phyloP scores from a whole-genome alignment of 345 rosid species.

The Brassica rapa region DNA sequence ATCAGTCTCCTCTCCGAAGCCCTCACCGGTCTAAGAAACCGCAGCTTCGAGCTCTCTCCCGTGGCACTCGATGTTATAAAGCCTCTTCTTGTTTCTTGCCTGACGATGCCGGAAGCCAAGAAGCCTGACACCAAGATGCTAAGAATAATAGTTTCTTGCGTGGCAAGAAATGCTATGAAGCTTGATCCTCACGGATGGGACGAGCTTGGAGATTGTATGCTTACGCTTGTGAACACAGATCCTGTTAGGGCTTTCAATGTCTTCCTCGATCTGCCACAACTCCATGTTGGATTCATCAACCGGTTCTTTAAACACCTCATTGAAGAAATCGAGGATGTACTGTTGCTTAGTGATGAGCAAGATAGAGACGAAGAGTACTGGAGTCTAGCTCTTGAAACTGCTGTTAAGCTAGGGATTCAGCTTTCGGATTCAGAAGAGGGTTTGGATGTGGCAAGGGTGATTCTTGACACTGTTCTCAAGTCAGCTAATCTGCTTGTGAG shows the following conservation, averaged over 20 bases:
- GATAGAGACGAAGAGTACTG: background rate
- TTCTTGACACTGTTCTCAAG: background rate
- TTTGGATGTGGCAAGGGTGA: background rate
- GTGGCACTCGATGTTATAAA: background rate
- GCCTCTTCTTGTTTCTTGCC: background rate
- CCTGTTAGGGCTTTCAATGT: background rate
- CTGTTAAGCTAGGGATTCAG: background rate
- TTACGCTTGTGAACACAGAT: background rate
- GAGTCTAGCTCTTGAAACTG: conserved; percentile 3
- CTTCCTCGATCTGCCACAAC: background rate
- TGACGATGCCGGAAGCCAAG: background rate
- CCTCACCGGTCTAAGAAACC: background rate
- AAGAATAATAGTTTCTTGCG: background rate
- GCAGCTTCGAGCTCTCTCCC: background rate
- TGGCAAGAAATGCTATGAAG: background rate
- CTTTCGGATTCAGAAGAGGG: background rate
- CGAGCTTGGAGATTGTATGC: background rate
- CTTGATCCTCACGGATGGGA: background rate
- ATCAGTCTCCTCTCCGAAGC: background rate
- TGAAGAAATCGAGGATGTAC: background rate
- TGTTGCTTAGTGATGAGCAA: background rate
- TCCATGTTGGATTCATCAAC: background rate
- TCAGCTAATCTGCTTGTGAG: background rate
- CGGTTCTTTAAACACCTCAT: background rate
- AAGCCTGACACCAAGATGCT: background rate